Base-by-base conservation (phyloP, 371 early-diverging fungal genomes). In the Mucor circinelloides region DNA sequence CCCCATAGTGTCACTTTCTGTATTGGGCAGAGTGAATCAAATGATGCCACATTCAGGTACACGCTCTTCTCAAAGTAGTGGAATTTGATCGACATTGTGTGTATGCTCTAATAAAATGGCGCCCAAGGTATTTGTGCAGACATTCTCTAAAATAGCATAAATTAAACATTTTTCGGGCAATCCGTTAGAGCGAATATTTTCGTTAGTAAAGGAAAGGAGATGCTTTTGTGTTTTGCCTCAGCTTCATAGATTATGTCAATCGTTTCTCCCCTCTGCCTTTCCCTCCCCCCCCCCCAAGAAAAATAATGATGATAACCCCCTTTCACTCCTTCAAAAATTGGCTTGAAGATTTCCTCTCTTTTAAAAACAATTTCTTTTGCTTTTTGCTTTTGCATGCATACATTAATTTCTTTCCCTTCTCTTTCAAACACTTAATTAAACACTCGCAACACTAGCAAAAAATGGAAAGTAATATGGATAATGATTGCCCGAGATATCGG, bases 401-500 rank as follows among this genome's bases (percentile, higher is more conserved):
- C 46, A 25, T 28, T 57, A 57, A 28, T 63, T 50, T 46, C 42
- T 32, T 23, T 62, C 58, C 23, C 42, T 50, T 42, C 27, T 48
- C 27, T 58, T 40, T 58, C 23, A 3, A 19, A 8, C 12, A 28
- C 17, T 63, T 50, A 36, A 38, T 62, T 38, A 32, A 31, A 34
- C 6, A 6, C 17, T 36, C 6, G n/a, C n/a, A n/a, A n/a, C 48
- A 27, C 10, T 42, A 15, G 19, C 6, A 19, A 8, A 60, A 4
- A 25, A 70, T 70, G 66, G 61, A 69, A 10, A 60, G 9, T 17
- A 48, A 44, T 31, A 57, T 55, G 27, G 65, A 64, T 57, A 75
- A 71, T 40, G 75, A 75, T 56, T 75, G 72, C 42, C 75, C 75
- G 42, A 66, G 65, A 48, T 73, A 65, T 50, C 58, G 71, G 10